Percentiles rank a stretch among this genome's conserved stretches.
phyloP scores from a whole-genome alignment of 108 stramenopile species.

The Discostella pseudostelligera region DNA sequence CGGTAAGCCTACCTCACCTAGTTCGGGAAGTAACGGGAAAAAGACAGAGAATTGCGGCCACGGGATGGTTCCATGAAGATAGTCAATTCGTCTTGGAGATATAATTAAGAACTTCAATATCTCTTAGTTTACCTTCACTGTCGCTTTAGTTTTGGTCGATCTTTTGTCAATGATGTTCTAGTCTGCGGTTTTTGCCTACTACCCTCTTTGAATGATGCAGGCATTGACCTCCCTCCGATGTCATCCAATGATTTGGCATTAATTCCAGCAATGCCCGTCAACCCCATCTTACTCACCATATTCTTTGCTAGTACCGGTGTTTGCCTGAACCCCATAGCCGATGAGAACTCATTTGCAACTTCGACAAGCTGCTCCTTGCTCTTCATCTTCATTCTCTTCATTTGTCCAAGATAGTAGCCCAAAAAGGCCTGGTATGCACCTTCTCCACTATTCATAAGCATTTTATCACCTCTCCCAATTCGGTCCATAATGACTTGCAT shows the following conservation, averaged over 20 bases:
- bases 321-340: conserved; percentile 32
- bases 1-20: conserved; percentile 52
- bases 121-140: background rate
- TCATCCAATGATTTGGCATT: conserved; percentile 13
- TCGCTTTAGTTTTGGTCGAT: background rate
- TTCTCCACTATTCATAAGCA: conserved; percentile 18
- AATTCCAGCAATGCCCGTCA: conserved; percentile 48
- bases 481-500: conserved; percentile 11
- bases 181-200: background rate
- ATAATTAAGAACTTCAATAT: no score
- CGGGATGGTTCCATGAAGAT: conserved; percentile 67
- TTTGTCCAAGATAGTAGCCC: conserved; percentile 69
- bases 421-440: conserved; percentile 58
- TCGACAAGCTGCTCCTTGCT: conserved; percentile 47
- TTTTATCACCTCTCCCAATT: conserved; percentile 23
- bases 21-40: conserved; percentile 46
- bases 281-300: conserved; percentile 75
- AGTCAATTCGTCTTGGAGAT: conserved; percentile 36
- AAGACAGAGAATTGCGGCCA: conserved; percentile 43
- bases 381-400: conserved; percentile 37
- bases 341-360: conserved; percentile 48
- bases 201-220: no score
- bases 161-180: background rate
- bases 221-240: no score
- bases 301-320: conserved; percentile 53